A percentile compares a stretch with the other conserved stretches of the same genome.
Conservation (phyloP, 148 eudicot genomes). For the Diospyros kaki region DNA sequence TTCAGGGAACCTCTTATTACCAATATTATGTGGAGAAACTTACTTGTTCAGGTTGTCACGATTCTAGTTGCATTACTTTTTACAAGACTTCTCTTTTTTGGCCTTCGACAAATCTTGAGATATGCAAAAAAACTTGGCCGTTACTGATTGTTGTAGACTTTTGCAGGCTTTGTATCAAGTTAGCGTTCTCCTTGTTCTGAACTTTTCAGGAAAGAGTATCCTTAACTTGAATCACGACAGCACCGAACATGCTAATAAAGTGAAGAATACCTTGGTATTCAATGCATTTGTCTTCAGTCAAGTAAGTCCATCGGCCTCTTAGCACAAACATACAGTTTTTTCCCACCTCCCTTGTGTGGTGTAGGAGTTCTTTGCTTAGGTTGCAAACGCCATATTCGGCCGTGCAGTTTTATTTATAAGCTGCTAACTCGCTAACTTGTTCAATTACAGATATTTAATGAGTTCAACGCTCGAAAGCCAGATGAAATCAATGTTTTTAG, state of each 20-base stretch:
- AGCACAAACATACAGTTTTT: neutral
- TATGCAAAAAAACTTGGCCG: neutral
- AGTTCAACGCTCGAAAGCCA: slow-evolving; percentile 87
- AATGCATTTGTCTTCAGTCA: slow-evolving; percentile 87
- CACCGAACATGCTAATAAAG: slow-evolving; percentile 45
- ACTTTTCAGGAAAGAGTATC: slow-evolving; percentile 52
- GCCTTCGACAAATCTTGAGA: slow-evolving; percentile 1
- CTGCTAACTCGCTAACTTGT: neutral
- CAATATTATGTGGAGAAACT: slow-evolving; percentile 99
- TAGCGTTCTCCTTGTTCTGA: slow-evolving; percentile 60
- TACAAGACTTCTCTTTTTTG: neutral
- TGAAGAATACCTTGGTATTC: slow-evolving; percentile 79
- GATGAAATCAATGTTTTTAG: slow-evolving; percentile 68
- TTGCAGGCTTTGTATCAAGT: slow-evolving; percentile 87
- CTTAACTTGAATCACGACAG: slow-evolving; percentile 38
- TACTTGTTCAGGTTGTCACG: slow-evolving; percentile 65
- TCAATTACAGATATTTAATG: slow-evolving; percentile 69
- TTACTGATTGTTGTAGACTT: neutral
- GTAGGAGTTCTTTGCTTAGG: neutral
- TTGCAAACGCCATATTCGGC: neutral
- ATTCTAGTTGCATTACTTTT: neutral
- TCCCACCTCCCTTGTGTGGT: too few relatives aligned
- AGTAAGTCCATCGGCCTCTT: slow-evolving; percentile 35
- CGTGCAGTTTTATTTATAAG: neutral
- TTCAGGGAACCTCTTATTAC: slow-evolving; percentile 94